Percentiles rank a stretch among this genome's conserved stretches.
Conservation (phyloP, 495 filamentous ascomycete genomes). For the Cryomyces minteri region DNA sequence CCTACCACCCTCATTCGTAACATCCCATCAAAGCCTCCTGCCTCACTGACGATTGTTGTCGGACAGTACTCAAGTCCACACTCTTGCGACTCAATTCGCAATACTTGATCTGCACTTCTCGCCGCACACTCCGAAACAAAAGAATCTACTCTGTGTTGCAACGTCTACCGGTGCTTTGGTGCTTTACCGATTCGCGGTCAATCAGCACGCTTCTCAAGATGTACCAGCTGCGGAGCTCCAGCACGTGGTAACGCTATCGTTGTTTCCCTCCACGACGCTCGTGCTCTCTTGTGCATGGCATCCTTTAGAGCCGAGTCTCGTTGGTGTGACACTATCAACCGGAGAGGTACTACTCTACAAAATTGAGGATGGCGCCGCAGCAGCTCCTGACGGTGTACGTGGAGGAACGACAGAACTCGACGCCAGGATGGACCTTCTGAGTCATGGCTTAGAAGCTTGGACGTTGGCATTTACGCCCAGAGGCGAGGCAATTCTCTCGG, state of each 20-base stretch:
- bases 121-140: slow-evolving; percentile 23
- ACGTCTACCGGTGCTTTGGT: slow-evolving; percentile 52
- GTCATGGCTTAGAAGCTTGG: slow-evolving; percentile 47
- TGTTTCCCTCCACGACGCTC: slow-evolving; percentile 29
- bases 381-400: neutral
- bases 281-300: slow-evolving; percentile 58
- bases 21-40: neutral
- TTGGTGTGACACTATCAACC: slow-evolving; percentile 53
- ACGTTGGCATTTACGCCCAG: slow-evolving; percentile 32
- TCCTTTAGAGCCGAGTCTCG: slow-evolving; percentile 25
- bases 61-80: neutral
- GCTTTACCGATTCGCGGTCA: slow-evolving; percentile 32
- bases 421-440: neutral
- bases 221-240: slow-evolving; percentile 5
- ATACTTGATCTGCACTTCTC: slow-evolving; percentile 79
- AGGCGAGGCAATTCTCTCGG: slow-evolving; percentile 32
- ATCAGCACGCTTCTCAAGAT: neutral
- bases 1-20: neutral
- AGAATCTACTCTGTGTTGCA: slow-evolving; percentile 42
- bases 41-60: neutral
- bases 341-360: slow-evolving; percentile 27
- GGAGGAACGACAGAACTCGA: neutral
- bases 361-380: neutral
- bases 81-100: slow-evolving; percentile 28
- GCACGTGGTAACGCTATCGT: slow-evolving; percentile 20